phyloP scores from a whole-genome alignment of 805 yeast species.

The Saccharomyces kudriavzevii region DNA sequence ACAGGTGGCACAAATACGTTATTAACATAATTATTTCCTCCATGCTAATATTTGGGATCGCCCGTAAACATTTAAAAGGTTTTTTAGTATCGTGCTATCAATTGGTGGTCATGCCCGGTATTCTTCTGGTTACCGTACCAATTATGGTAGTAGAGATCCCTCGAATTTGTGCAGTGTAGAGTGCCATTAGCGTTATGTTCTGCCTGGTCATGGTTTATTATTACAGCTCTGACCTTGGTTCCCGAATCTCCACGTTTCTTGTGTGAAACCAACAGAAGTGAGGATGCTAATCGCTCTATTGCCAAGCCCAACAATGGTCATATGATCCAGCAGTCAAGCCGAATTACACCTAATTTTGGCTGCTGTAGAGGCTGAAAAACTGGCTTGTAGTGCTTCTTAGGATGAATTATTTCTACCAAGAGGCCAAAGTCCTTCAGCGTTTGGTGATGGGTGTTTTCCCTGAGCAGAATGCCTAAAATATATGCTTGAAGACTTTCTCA shows the following conservation, averaged over 20 bases:
- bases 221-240: conserved; percentile 46
- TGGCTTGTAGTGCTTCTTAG: conserved; percentile 50
- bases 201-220: conserved; percentile 31
- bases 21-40: conserved; percentile 67
- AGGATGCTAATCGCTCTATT: conserved; percentile 49
- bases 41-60: conserved; percentile 42
- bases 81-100: conserved; percentile 54
- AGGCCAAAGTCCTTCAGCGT: conserved; percentile 47
- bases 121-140: conserved; percentile 58
- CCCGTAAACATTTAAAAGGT: conserved; percentile 42
- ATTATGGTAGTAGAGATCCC: conserved; percentile 40
- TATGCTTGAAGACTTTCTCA: background rate
- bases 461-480: too few species aligned
- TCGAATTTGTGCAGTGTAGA: conserved; percentile 47
- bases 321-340: conserved; percentile 44
- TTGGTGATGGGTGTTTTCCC: conserved; percentile 43
- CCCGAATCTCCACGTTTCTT: conserved; percentile 66
- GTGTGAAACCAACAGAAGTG: conserved; percentile 42
- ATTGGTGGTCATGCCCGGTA: conserved; percentile 54
- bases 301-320: conserved; percentile 46
- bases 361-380: conserved; percentile 49
- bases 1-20: conserved; percentile 54
- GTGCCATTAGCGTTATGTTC: conserved; percentile 49
- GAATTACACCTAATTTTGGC: conserved; percentile 46
- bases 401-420: conserved; percentile 46